Conservation (phyloP, 306 rosid species). For the Betula pendula region DNA sequence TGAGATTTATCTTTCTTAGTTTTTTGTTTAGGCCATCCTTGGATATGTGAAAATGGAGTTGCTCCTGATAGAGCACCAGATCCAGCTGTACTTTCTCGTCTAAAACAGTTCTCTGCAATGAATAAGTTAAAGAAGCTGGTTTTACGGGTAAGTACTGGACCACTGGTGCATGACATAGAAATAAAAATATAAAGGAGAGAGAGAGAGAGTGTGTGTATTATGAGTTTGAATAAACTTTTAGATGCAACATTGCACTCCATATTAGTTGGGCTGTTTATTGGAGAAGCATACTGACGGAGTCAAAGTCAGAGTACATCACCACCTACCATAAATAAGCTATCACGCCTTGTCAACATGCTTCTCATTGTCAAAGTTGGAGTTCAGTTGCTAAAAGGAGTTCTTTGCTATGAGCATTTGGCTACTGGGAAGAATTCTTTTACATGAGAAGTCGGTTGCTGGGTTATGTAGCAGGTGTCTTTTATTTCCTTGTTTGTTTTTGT, state of each 20-base stretch:
- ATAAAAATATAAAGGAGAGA: neutral
- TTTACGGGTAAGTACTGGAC: constrained; percentile 61
- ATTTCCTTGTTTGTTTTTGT: too few species aligned
- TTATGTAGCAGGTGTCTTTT: too few species aligned
- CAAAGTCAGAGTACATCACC: too few species aligned
- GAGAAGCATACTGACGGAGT: neutral
- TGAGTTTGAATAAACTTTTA: constrained; percentile 10
- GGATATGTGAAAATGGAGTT: constrained; percentile 99
- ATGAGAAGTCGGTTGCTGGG: too few species aligned
- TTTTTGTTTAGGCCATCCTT: constrained; percentile 83
- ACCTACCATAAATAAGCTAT: too few species aligned
- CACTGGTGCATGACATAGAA: constrained; percentile 10
- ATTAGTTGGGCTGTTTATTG: neutral
- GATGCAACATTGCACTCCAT: neutral
- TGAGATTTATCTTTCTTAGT: constrained; percentile 18
- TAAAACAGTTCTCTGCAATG: constrained; percentile 97
- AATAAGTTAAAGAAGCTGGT: constrained; percentile 98
- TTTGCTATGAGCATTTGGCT: too few species aligned
- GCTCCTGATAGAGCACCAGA: constrained; percentile 97
- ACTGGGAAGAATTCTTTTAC: too few species aligned
- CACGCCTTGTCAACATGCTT: too few species aligned
- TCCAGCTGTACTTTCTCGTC: constrained; percentile 99
- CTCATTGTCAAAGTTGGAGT: too few species aligned
- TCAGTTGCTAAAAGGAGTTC: too few species aligned
- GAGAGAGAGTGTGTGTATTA: too few species aligned